Base-by-base conservation (phyloP, 352 stramenopile species). In the Thraustochytrium sp. region DNA sequence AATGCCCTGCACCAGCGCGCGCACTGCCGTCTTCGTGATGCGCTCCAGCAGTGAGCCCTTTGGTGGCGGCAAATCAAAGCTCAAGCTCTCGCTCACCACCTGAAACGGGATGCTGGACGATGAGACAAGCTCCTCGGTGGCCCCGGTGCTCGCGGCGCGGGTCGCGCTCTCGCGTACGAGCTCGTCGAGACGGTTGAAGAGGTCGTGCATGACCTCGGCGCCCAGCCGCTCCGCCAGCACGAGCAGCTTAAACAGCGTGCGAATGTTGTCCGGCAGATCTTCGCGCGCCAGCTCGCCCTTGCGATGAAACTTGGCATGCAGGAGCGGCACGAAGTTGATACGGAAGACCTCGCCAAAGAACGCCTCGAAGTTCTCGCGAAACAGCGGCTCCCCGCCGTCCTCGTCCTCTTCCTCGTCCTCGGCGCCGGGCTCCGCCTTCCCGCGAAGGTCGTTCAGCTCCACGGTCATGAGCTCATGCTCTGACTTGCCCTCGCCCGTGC, bases 301-400 rank as follows among this genome's bases (percentile, higher is more conserved):
- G 18, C 18, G 26, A 34, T 80, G 31, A 34, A 80, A 80, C 68
- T 80, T 68, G 26, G 31, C 68, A 44, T 80, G n/a, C 46, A 80
- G 13, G 36, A 80, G 42, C 5, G 42, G 44, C 11, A 80, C 31
- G 76, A 80, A 80, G 34, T 68, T 18, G 37, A 64, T 23, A n/a
- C 48, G 31, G 34, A 80, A 80, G 3, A 64, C 37, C 26, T 8
- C n/a, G n/a, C 68, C 68, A 34, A 80, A 80, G 31, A 80, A 42
- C 21, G 26, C 53, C 21, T 63, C 44, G 38, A 80, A 80, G 53
- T 80, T 64, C 16, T 63, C 46, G 16, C 34, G 44, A 46, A 80
- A 80, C 13, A 80, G 16, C 34, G 40, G 62, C 62, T 75, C 26
- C 26, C 21, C 26, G 13, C 54, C 54, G 54, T 5, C 26, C 5